Evolutionary conservation across 495 filamentous ascomycete species (phyloP).

Genomic region (Aspergillus conjunctus): DNA sequence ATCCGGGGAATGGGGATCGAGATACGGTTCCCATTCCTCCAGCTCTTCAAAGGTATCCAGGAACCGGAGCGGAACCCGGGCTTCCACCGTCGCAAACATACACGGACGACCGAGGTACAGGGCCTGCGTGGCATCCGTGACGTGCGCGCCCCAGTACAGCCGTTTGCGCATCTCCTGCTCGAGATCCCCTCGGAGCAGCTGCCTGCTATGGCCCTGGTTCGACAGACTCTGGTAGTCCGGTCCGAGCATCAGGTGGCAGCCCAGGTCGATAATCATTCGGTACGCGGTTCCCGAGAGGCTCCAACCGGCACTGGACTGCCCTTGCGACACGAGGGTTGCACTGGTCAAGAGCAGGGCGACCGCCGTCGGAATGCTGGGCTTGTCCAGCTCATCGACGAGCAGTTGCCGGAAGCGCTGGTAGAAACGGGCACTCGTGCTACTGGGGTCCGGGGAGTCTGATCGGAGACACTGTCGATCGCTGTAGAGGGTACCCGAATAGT

Average conservation of each 20-base stretch:
- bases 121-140: slow-evolving; percentile 39
- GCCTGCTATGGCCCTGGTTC: too few species aligned
- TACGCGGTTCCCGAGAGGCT: slow-evolving; percentile 49
- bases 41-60: slow-evolving; percentile 34
- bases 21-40: slow-evolving; percentile 20
- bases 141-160: slow-evolving; percentile 45
- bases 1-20: not conserved
- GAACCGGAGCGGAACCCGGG: slow-evolving; percentile 23
- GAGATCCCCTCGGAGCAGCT: slow-evolving; percentile 33
- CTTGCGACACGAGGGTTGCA: slow-evolving; percentile 39
- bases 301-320: slow-evolving; percentile 50
- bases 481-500: slow-evolving; percentile 44
- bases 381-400: slow-evolving; percentile 39
- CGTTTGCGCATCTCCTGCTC: slow-evolving; percentile 42
- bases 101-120: slow-evolving; percentile 38
- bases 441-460: slow-evolving; percentile 35
- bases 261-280: slow-evolving; percentile 51
- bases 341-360: slow-evolving; percentile 49
- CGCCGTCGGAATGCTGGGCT: slow-evolving; percentile 48
- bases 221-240: slow-evolving; percentile 7
- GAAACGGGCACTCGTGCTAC: slow-evolving; percentile 41
- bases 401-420: slow-evolving; percentile 41
- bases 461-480: slow-evolving; percentile 35
- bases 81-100: slow-evolving; percentile 20
- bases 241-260: slow-evolving; percentile 31